Evolutionary conservation across 2,329 filamentous ascomycete species (phyloP).

Genomic region (Cytospora mali): DNA sequence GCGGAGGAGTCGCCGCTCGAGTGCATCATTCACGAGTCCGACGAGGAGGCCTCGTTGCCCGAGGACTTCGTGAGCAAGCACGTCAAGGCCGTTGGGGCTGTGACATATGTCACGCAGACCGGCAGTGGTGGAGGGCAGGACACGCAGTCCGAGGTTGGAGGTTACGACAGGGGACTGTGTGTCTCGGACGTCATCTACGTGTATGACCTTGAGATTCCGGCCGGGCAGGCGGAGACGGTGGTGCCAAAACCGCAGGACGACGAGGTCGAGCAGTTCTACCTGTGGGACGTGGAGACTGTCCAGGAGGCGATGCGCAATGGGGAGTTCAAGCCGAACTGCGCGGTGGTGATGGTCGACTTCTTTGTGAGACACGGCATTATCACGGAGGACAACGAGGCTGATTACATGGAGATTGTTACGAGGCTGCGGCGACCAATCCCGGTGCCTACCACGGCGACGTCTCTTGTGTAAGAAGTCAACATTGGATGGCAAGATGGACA

Average conservation of each 20-base stretch:
- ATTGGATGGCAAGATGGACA: not conserved
- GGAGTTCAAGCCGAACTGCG: constrained; percentile 86
- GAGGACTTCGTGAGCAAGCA: constrained; percentile 57
- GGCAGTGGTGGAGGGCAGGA: constrained; percentile 66
- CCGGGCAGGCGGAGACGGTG: constrained; percentile 51
- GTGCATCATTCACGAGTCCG: constrained; percentile 67
- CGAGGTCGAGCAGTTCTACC: constrained; percentile 75
- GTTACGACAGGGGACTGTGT: constrained; percentile 58
- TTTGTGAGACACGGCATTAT: constrained; percentile 76
- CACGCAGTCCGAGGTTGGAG: constrained; percentile 48
- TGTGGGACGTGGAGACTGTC: constrained; percentile 65
- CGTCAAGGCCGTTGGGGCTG: constrained; percentile 57
- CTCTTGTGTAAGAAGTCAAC: not conserved
- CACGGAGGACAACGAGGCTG: constrained; percentile 69
- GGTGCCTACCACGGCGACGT: constrained; percentile 36
- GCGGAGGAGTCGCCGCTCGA: constrained; percentile 65
- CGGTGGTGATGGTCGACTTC: constrained; percentile 78
- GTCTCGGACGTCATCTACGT: constrained; percentile 72
- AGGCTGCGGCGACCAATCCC: constrained; percentile 50
- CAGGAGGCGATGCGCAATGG: constrained; percentile 62
- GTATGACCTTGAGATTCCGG: constrained; percentile 66
- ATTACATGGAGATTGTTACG: constrained; percentile 69
- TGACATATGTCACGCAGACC: constrained; percentile 69
- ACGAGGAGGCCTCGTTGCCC: constrained; percentile 70
- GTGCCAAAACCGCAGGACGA: constrained; percentile 71